phyloP scores from a whole-genome alignment of 2,329 filamentous ascomycete genomes.

The Cercospora zeae-maydis region DNA sequence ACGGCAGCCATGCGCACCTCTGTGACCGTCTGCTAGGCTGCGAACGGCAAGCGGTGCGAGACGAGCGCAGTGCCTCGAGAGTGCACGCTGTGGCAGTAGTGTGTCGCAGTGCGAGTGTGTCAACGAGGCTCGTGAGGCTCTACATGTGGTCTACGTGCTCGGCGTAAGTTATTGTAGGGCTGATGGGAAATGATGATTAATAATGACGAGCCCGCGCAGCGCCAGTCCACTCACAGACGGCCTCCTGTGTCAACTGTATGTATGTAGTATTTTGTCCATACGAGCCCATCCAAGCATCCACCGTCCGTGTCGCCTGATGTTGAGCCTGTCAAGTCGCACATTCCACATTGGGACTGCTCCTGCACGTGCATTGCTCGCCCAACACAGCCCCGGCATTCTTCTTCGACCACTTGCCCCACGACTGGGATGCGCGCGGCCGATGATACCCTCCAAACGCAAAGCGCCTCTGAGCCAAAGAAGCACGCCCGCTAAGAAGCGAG shows the following conservation, averaged over 20 bases:
- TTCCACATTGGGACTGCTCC: background rate
- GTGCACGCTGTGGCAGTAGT: background rate
- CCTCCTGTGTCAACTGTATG: background rate
- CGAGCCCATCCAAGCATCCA: background rate
- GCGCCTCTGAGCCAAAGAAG: constrained; percentile 4
- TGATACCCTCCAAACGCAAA: constrained; percentile 21
- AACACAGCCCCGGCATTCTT: background rate
- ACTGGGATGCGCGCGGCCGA: background rate
- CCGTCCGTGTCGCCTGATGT: background rate
- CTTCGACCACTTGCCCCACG: background rate
- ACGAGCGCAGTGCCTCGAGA: background rate
- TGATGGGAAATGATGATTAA: background rate
- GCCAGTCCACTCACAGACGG: background rate
- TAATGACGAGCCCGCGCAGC: background rate
- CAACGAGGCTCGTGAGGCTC: background rate
- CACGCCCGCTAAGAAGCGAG: constrained; percentile 30
- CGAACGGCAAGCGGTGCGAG: background rate
- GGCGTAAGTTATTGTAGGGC: too few species aligned
- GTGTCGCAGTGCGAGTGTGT: too few species aligned
- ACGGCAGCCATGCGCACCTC: background rate
- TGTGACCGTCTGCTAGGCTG: background rate
- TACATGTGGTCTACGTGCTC: too few species aligned
- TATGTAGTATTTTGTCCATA: too few species aligned
- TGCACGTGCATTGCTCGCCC: background rate
- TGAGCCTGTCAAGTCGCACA: background rate